Evolutionary conservation across 148 eudicot species (phyloP), one percentile per base, ranked within the genome.

Genomic region (Polygonum maritimum): DNA sequence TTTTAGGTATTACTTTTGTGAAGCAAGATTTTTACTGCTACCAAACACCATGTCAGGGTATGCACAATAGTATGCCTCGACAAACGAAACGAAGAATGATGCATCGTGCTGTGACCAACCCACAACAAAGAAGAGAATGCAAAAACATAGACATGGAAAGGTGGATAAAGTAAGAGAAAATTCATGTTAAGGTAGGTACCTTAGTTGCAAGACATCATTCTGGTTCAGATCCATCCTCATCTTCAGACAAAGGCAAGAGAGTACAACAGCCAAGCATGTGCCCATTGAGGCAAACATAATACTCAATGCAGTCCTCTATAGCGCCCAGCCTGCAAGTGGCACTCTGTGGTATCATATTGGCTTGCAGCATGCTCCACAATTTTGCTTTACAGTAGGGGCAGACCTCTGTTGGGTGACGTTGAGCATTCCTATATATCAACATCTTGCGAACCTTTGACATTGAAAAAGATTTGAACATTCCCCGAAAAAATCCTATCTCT

Each of bases 321-420:
- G 98, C 87, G 33, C 92, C 98, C 83, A 93, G 79, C 84, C 98
- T 85, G 72, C 92, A 89, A 85, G 92, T 93, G 63, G 92, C 98
- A 83, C 92, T 93, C 76, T 79, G 86, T 10, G 98, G 96, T 77
- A 93, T 80, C 98, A 93, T 91, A 63, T 81, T 91, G 2, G 96
- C 98, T 74, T 82, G 88, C 73, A 80, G 79, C 96, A 93, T 89
- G 81, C 86, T 93, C 98, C 98, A 93, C 54, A 93, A 76, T 84
- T 88, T 93, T 9, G 94, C 96, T 82, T 93, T 93, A 75, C 96
- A 93, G 79, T 93, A 91, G 21, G 96, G 96, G 80, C 98, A 93
- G 71, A 84, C 83, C 76, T 93, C 90, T 26, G 86, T 86, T 12
- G 87, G 87, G 74, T 93, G 96, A 77, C 89, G 84, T 76, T 81